These are phyloP conservation scores for Kwoniella dejecticola DNA, from an alignment of 768 basidiomycete species.

Conservation along the genomic window DNA sequence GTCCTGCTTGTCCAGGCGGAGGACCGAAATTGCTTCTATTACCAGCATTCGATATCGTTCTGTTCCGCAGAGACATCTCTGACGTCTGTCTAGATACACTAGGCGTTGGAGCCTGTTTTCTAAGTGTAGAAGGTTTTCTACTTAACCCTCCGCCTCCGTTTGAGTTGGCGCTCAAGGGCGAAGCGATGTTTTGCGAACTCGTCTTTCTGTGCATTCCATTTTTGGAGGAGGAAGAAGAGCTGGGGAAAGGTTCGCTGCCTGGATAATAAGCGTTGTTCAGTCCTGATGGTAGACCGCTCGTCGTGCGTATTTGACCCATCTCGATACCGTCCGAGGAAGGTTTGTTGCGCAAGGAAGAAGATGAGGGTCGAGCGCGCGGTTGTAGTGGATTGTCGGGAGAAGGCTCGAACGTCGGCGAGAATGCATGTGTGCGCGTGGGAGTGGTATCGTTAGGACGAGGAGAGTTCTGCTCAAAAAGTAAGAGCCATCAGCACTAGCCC, in stretches of 20 bases:
- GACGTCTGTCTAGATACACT: slow-evolving; percentile 15
- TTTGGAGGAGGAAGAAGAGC: not conserved
- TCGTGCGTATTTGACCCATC: slow-evolving; percentile 11
- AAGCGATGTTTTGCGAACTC: not conserved
- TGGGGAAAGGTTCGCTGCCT: slow-evolving; percentile 3
- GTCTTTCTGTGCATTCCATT: not conserved
- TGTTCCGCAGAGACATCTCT: slow-evolving; percentile 4
- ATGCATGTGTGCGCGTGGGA: slow-evolving; percentile 19
- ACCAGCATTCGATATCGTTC: not conserved
- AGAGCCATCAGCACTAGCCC: not conserved
- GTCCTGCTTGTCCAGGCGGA: not conserved
- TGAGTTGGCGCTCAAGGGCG: not conserved
- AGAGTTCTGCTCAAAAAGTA: not conserved
- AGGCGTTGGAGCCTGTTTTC: not conserved
- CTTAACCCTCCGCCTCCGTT: not conserved
- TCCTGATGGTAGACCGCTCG: not conserved
- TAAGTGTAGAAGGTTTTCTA: slow-evolving; percentile 7
- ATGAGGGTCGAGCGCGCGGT: slow-evolving; percentile 5
- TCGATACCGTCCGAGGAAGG: slow-evolving; percentile 9
- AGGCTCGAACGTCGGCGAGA: slow-evolving; percentile 44
- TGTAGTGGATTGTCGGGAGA: slow-evolving; percentile 42
- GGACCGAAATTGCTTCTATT: not conserved
- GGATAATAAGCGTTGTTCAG: slow-evolving; percentile 11
- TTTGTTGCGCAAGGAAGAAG: slow-evolving; percentile 3
- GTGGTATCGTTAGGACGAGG: slow-evolving; percentile 2